Percentiles rank a stretch among this genome's conserved stretches.
phyloP scores from a whole-genome alignment of 345 rosid species.

The Dipteronia sinensis region DNA sequence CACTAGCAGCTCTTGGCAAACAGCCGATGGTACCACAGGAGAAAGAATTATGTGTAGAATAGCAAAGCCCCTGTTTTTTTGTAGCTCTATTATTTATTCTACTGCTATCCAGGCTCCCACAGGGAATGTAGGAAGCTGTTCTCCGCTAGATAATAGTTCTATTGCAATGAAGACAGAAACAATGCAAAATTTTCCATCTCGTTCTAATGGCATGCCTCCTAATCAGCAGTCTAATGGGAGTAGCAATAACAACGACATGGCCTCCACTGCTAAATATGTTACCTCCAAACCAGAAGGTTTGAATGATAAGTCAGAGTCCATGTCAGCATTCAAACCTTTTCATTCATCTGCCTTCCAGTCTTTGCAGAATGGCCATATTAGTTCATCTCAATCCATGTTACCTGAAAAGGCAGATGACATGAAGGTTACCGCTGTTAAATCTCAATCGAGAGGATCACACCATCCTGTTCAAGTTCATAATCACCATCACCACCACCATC shows the following conservation, averaged over 20 bases:
- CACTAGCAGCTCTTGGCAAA: conserved; percentile 8
- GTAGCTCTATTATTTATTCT: conserved; percentile 22
- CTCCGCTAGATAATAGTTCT: conserved; percentile 52
- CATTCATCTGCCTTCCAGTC: conserved; percentile 46
- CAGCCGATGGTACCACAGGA: background rate
- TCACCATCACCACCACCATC: conserved; percentile 41
- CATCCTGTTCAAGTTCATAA: conserved; percentile 38
- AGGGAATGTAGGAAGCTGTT: conserved; percentile 58
- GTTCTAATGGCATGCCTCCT: conserved; percentile 36
- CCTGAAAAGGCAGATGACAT: conserved; percentile 32
- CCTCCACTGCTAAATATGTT: conserved; percentile 46
- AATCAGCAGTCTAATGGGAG: conserved; percentile 61
- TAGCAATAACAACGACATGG: conserved; percentile 56
- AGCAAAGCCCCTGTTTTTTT: conserved; percentile 7
- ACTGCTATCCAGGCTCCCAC: conserved; percentile 43
- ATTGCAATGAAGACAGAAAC: conserved; percentile 48
- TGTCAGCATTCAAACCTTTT: conserved; percentile 44
- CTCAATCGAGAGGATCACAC: conserved; percentile 27
- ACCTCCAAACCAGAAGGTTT: conserved; percentile 44
- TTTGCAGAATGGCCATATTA: conserved; percentile 30
- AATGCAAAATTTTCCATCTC: conserved; percentile 31
- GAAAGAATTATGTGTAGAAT: background rate
- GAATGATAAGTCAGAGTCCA: conserved; percentile 37
- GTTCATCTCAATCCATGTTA: conserved; percentile 27
- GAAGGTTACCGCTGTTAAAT: conserved; percentile 18